phyloP scores from a whole-genome alignment of 495 filamentous ascomycete genomes.

The Terfezia boudieri region DNA sequence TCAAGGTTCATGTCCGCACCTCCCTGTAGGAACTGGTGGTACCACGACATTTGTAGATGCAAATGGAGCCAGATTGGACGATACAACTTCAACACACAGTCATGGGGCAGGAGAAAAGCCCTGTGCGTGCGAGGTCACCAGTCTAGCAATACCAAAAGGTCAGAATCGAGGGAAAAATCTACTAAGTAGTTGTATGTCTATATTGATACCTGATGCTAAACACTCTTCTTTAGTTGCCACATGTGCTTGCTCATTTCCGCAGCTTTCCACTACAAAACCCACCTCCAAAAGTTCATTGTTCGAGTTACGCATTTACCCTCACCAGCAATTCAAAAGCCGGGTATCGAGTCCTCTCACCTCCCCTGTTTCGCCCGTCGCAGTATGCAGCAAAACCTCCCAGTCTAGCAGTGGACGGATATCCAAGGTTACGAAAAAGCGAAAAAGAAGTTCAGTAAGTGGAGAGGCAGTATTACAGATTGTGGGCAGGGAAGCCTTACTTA shows the following conservation, averaged over 20 bases:
- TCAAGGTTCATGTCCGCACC: slow-evolving; percentile 1
- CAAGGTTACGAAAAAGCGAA: background rate
- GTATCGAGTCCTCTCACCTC: too few relatives aligned
- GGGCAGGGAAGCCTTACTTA: background rate
- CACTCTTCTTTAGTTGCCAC: too few relatives aligned
- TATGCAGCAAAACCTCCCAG: too few relatives aligned
- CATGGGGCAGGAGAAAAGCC: background rate
- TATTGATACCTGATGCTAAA: too few relatives aligned
- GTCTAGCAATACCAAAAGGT: slow-evolving; percentile 14
- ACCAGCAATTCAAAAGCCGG: too few relatives aligned
- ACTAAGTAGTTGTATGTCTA: too few relatives aligned
- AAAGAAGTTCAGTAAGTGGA: background rate
- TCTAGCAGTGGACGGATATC: background rate
- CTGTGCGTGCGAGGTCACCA: slow-evolving; percentile 13
- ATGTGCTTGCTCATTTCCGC: too few relatives aligned
- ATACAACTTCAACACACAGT: background rate
- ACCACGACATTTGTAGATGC: slow-evolving; percentile 1
- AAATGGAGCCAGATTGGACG: background rate
- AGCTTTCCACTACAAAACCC: too few relatives aligned
- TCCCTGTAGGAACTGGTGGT: slow-evolving; percentile 13
- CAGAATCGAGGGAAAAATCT: background rate
- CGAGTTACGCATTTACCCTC: too few relatives aligned
- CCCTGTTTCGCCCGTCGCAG: too few relatives aligned
- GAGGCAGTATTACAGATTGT: background rate
- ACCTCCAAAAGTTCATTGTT: too few relatives aligned